A percentile compares a stretch with the other conserved stretches of the same genome.
Conservation (phyloP, 2,329 filamentous ascomycete species). For the Pseudogymnoascus sp. region DNA sequence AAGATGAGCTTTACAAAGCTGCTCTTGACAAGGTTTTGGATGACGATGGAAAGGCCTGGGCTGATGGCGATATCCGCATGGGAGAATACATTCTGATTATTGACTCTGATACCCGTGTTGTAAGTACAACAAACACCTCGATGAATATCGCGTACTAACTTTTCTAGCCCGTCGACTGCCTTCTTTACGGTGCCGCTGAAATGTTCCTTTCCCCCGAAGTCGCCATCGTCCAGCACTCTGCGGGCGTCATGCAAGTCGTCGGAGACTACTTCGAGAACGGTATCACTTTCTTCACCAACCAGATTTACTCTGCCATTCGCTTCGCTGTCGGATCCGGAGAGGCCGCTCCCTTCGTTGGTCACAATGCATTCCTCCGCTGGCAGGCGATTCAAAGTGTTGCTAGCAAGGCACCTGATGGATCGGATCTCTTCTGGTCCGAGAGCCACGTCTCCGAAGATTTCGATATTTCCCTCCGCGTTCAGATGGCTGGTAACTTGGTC, state of each 20-base stretch:
- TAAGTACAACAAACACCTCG: conserved; percentile 6
- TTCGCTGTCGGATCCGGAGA: conserved; percentile 66
- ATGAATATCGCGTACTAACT: background rate
- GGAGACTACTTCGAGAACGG: conserved; percentile 67
- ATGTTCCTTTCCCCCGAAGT: conserved; percentile 64
- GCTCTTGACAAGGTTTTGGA: conserved; percentile 42
- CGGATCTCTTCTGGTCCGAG: conserved; percentile 64
- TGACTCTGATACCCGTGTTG: conserved; percentile 60
- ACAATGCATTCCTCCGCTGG: conserved; percentile 71
- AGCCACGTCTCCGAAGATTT: conserved; percentile 71
- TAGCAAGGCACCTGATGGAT: conserved; percentile 46
- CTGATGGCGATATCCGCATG: conserved; percentile 51
- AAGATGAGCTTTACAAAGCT: conserved; percentile 43
- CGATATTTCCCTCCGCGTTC: conserved; percentile 64
- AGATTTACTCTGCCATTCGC: conserved; percentile 66
- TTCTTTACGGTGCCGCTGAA: conserved; percentile 61
- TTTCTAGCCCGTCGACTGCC: conserved; percentile 49
- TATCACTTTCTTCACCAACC: conserved; percentile 69
- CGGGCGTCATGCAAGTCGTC: conserved; percentile 70
- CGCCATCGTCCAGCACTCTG: conserved; percentile 63
- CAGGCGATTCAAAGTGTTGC: conserved; percentile 51
- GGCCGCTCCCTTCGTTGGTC: conserved; percentile 62
- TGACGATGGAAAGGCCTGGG: conserved; percentile 46
- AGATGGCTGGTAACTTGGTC: conserved; percentile 59
- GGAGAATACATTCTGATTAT: conserved; percentile 60